Evolutionary conservation across 2,329 filamentous ascomycete species (phyloP).

Genomic region (Diaporthe amygdali): DNA sequence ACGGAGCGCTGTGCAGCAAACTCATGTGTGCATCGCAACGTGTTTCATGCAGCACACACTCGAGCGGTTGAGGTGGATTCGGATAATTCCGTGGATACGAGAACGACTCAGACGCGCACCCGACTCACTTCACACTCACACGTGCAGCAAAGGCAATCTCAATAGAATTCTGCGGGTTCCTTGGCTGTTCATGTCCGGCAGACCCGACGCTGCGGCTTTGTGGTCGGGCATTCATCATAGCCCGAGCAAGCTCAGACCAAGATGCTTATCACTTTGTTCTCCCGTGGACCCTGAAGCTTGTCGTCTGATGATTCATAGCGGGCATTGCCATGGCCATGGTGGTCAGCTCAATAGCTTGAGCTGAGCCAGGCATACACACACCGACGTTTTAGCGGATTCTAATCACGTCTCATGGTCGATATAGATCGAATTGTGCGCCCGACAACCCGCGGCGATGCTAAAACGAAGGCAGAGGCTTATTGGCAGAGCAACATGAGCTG

Average conservation of each 20-base stretch:
- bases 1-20: not conserved
- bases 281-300: not conserved
- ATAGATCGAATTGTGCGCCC: not conserved
- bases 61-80: not conserved
- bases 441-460: not conserved
- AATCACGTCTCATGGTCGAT: not conserved
- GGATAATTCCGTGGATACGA: constrained; percentile 12
- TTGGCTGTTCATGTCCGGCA: not conserved
- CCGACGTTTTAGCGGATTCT: not conserved
- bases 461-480: not conserved
- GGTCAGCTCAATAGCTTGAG: constrained; percentile 2
- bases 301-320: constrained; percentile 3
- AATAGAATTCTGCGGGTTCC: not conserved
- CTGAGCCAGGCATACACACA: not conserved
- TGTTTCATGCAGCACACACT: not conserved
- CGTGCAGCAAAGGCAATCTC: not conserved
- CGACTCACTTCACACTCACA: not conserved
- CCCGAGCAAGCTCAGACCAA: not conserved
- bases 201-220: not conserved
- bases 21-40: not conserved
- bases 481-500: not conserved
- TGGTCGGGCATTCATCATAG: not conserved
- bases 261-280: not conserved
- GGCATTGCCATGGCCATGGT: not conserved
- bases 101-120: not conserved